These are phyloP conservation scores for Diophrys appendiculata DNA, from an alignment of 73 alveolate species.

Conservation along the genomic window DNA sequence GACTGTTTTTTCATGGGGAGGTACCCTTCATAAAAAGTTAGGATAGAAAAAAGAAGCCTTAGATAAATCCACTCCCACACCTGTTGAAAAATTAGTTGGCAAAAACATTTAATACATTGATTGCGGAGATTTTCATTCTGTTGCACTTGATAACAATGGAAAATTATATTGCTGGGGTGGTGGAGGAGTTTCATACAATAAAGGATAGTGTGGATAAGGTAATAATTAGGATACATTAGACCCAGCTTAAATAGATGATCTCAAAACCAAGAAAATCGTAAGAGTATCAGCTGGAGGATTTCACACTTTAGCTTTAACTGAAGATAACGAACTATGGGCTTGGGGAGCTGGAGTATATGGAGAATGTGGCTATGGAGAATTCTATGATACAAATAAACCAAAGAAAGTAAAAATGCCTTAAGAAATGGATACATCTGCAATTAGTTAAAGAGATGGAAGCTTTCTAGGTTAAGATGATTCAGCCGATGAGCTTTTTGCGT, in stretches of 20 bases:
- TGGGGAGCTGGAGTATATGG: conserved; percentile 97
- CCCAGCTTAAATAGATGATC: conserved; percentile 3
- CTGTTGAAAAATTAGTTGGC: conserved; percentile 68
- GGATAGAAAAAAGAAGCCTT: conserved; percentile 63
- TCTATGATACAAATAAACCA: conserved; percentile 67
- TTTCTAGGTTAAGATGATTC: background rate
- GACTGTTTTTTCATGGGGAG: conserved; percentile 96
- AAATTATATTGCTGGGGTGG: conserved; percentile 34
- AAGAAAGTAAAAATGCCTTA: conserved; percentile 60
- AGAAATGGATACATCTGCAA: too few relatives aligned
- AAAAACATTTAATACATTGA: conserved; percentile 80
- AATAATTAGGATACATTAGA: conserved; percentile 62
- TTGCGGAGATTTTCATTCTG: conserved; percentile 98
- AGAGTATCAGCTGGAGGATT: conserved; percentile 95
- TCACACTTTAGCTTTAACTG: conserved; percentile 92
- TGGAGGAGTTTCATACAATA: conserved; percentile 51
- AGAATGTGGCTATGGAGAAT: conserved; percentile 93
- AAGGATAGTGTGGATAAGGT: conserved; percentile 97
- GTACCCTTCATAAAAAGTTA: conserved; percentile 88
- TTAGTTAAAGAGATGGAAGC: background rate
- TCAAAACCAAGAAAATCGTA: conserved; percentile 62
- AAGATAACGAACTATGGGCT: conserved; percentile 84
- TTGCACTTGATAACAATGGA: conserved; percentile 92
- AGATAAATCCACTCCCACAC: conserved; percentile 45
- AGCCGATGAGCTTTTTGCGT: background rate